Percentiles rank a stretch among this genome's conserved stretches.
Evolutionary conservation across 2,329 filamentous ascomycete species (phyloP).

Genomic region (Colletotrichum theobromicola): DNA sequence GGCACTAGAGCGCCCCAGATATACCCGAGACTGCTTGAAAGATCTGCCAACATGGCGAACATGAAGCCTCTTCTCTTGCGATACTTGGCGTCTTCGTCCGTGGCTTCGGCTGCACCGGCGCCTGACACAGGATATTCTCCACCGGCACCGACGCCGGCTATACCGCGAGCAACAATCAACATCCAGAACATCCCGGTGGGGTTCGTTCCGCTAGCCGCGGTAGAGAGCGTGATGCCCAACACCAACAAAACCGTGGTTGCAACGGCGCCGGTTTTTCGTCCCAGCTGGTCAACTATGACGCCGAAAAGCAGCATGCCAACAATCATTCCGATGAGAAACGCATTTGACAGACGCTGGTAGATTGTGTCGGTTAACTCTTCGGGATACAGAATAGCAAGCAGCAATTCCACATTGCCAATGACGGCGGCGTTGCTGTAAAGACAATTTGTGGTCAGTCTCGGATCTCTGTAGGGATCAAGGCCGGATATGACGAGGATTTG

Average conservation of each 20-base stretch:
- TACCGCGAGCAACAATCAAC: conserved; percentile 47
- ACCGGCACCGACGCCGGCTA: conserved; percentile 49
- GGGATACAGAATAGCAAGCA: conserved; percentile 46
- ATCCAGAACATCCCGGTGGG: conserved; percentile 53
- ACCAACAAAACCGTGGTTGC: conserved; percentile 51
- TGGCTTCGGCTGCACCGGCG: conserved; percentile 56
- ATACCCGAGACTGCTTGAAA: conserved; percentile 56
- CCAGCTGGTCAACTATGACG: conserved; percentile 52
- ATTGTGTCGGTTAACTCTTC: conserved; percentile 46
- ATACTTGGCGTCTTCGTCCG: conserved; percentile 50
- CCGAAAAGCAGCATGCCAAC: conserved; percentile 62
- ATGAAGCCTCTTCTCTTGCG: conserved; percentile 58
- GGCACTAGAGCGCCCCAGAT: conserved; percentile 54
- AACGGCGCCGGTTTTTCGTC: conserved; percentile 53
- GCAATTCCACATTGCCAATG: conserved; percentile 48
- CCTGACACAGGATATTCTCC: conserved; percentile 59
- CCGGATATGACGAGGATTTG: not conserved
- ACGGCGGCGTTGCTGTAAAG: conserved; percentile 42
- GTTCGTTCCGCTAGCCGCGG: conserved; percentile 45
- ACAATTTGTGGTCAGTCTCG: not conserved
- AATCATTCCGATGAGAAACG: conserved; percentile 61
- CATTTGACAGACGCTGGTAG: conserved; percentile 58
- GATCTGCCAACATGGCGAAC: conserved; percentile 59
- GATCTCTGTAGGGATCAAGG: not conserved
- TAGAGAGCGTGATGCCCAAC: conserved; percentile 49